Evolutionary conservation across 2,329 filamentous ascomycete species (phyloP).

Genomic region (Colletotrichum brevisporum): DNA sequence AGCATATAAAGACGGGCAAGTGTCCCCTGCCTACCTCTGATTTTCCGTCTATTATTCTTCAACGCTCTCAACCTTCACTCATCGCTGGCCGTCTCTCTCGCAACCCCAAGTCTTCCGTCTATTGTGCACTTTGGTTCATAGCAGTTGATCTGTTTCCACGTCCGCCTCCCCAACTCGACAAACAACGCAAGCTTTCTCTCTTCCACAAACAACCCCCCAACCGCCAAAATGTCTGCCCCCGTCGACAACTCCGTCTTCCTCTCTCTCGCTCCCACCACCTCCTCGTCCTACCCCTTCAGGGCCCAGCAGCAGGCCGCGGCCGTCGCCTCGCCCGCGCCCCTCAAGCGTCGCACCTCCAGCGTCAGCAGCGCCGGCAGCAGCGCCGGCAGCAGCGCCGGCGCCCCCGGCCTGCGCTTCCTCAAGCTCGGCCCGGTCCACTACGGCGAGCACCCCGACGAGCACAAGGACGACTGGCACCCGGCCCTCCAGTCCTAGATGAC

Average conservation of each 20-base stretch:
- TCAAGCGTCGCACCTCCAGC: conserved; percentile 66
- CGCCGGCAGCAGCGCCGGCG: conserved; percentile 50
- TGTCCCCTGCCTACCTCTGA: background rate
- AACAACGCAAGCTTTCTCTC: background rate
- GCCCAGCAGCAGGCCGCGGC: conserved; percentile 52
- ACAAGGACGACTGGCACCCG: conserved; percentile 57
- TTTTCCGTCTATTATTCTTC: background rate
- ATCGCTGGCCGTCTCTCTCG: conserved; percentile 13
- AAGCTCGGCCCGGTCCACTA: conserved; percentile 77
- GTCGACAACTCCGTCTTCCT: conserved; percentile 59
- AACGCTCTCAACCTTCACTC: conserved; percentile 23
- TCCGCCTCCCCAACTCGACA: background rate
- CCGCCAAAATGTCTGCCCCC: conserved; percentile 39
- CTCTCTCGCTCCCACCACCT: conserved; percentile 71
- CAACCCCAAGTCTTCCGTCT: conserved; percentile 10
- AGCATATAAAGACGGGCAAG: conserved; percentile 34
- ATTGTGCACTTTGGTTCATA: conserved; percentile 35
- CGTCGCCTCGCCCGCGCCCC: conserved; percentile 46
- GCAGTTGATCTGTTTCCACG: conserved; percentile 31
- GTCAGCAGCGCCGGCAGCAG: conserved; percentile 64
- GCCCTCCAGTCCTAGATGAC: conserved; percentile 24
- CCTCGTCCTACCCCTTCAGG: conserved; percentile 64
- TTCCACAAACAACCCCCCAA: background rate
- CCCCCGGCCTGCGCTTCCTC: conserved; percentile 64
- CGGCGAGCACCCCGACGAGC: conserved; percentile 70